Evolutionary conservation across 73 alveolate genomes (phyloP), one percentile per base, ranked within the genome.

Genomic region (Breviolum minutum): DNA sequence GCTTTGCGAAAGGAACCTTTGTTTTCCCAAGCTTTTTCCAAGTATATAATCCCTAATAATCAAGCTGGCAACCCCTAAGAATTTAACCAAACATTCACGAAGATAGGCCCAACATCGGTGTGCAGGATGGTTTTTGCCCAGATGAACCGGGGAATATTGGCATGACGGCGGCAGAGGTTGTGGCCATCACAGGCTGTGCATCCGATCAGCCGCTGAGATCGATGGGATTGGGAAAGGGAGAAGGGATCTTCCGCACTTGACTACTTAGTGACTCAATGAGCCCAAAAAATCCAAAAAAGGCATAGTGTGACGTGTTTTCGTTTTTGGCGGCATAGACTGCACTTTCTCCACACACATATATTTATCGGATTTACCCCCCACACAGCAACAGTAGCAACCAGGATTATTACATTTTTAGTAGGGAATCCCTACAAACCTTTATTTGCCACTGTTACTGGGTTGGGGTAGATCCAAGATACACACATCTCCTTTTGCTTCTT

Each of bases 111-210:
- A 40, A 40, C 54, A 40, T 40, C 54, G 5, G 54, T 40, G 77
- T 10, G 71, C 71, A 87, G 84, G 95, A 90, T 27, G 97, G 97
- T 73, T 90, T 90, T 30, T 90, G 97, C 30, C 76, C 87, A 2
- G 97, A 90, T 60, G 97, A 40, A 76, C 97, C 97, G 8, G 71
- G 71, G 24, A 90, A 90, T 87, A 54, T 90, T 22, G 97, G 97
- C 16, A 60, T 70, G 97, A 63, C 97, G 27, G 32, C 66, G 20
- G 98, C 91, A 10, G 98, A 93, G 24, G 98, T 93, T 32, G 81
- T 93, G 69, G 98, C 98, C 93, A 77, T 93, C 91, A 93, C 98
- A 8, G 98, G 98, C 27, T 93, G 98, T 16, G 92, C 92, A 17
- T 93, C 98, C 12, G 92, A 93, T 71, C 98, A 93, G 91, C 30